phyloP scores from a whole-genome alignment of 2,329 filamentous ascomycete species.

The Talaromyces atroroseus region DNA sequence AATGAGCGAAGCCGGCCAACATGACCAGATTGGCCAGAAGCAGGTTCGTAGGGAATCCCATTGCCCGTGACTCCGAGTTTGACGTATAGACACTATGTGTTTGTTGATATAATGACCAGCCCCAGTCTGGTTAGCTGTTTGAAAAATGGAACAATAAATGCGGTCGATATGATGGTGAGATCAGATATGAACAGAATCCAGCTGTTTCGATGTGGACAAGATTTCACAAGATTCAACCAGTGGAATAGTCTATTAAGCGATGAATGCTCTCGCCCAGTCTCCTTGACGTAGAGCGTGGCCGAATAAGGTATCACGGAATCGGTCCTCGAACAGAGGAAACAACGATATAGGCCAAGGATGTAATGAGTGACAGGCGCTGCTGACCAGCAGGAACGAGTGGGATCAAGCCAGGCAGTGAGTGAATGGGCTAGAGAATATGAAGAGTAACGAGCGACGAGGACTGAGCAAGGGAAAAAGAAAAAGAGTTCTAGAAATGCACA shows the following conservation, averaged over 20 bases:
- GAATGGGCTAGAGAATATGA: not conserved
- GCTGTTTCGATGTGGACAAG: no score
- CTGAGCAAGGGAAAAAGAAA: not conserved
- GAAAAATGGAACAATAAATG: no score
- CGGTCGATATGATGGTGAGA: no score
- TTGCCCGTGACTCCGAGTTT: not conserved
- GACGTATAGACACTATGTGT: not conserved
- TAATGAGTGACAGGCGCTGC: not conserved
- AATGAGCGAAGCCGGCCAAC: not conserved
- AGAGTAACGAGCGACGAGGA: not conserved
- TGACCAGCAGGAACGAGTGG: not conserved
- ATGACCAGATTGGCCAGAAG: not conserved
- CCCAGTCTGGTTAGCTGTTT: not conserved
- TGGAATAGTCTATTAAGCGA: not conserved
- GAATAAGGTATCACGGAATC: no score
- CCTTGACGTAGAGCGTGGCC: no score
- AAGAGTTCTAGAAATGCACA: not conserved
- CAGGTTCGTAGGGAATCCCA: not conserved
- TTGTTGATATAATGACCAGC: not conserved
- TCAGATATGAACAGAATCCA: no score
- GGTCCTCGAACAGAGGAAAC: no score
- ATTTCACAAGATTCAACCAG: no score
- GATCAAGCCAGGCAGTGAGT: not conserved
- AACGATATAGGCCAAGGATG: no score
- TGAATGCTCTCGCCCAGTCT: not conserved